phyloP scores from a whole-genome alignment of 1,284 basidiomycete genomes.

The Athelia sp. region DNA sequence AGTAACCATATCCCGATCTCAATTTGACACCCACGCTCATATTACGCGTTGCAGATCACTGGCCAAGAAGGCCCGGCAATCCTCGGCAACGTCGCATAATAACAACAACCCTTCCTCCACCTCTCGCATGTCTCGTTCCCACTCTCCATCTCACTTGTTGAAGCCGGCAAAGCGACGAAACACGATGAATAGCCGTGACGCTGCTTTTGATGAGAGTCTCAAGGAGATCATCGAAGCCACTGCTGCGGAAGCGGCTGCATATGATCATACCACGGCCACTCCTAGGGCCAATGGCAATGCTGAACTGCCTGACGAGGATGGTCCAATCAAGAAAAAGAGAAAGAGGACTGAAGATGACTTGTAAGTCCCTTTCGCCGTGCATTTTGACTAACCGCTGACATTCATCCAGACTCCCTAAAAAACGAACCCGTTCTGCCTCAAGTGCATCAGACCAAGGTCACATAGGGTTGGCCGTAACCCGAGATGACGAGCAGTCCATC shows the following conservation, averaged over 20 bases:
- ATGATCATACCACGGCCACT: conserved; percentile 31
- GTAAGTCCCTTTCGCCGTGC: conserved; percentile 36
- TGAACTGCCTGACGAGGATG: conserved; percentile 18
- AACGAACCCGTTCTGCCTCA: conserved; percentile 69
- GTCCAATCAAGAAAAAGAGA: conserved; percentile 49
- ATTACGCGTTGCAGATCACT: conserved; percentile 43
- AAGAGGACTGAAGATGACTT: conserved; percentile 67
- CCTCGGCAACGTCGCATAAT: conserved; percentile 52
- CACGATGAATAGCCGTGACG: conserved; percentile 97
- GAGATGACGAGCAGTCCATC: conserved; percentile 40
- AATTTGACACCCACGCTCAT: conserved; percentile 5
- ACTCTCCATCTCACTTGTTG: conserved; percentile 59
- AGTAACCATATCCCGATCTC: conserved; percentile 33
- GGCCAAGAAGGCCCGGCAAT: conserved; percentile 57
- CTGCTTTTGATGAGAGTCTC: conserved; percentile 86
- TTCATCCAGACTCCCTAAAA: conserved; percentile 44
- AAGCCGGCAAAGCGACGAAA: conserved; percentile 80
- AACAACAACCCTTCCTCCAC: conserved; percentile 32
- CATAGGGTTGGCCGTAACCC: conserved; percentile 28
- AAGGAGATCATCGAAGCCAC: conserved; percentile 69
- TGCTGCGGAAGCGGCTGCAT: conserved; percentile 61
- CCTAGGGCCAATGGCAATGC: conserved; percentile 29
- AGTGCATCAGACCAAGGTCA: conserved; percentile 54
- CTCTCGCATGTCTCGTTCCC: conserved; percentile 67
- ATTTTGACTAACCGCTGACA: conserved; percentile 13